phyloP scores from a whole-genome alignment of 2,329 filamentous ascomycete genomes.

The Rutstroemia sp. region DNA sequence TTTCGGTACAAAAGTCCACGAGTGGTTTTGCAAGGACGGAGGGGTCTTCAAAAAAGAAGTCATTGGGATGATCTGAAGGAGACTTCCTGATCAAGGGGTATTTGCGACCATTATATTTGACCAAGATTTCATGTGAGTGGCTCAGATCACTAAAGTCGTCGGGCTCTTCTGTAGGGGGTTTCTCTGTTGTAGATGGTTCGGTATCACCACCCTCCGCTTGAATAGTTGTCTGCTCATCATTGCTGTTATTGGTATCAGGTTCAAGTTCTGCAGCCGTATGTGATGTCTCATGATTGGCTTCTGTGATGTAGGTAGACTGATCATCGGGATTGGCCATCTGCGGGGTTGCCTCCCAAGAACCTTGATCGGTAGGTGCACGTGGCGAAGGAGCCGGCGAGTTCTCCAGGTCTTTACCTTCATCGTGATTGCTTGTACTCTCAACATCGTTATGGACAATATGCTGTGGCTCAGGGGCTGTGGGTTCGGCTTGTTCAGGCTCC shows the following conservation, averaged over 20 bases:
- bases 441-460: neutral
- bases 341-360: neutral
- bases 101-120: constrained; percentile 4
- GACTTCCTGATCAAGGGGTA: constrained; percentile 8
- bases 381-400: neutral
- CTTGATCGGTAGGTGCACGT: neutral
- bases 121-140: constrained; percentile 4
- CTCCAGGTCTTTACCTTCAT: too few relatives aligned
- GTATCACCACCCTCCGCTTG: neutral
- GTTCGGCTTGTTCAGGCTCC: neutral
- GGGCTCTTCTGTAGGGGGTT: neutral
- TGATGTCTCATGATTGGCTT: too few relatives aligned
- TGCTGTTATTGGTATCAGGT: neutral
- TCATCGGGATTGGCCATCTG: neutral
- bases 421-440: neutral
- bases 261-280: too few relatives aligned
- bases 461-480: neutral
- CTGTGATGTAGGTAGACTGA: neutral
- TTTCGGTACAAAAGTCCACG: constrained; percentile 46
- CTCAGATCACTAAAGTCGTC: neutral
- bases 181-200: neutral
- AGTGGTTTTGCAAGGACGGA: constrained; percentile 45
- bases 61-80: constrained; percentile 39
- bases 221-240: neutral
- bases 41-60: constrained; percentile 49